Conservation (phyloP, 2,329 filamentous ascomycete species). For the Shiraia sp. region DNA sequence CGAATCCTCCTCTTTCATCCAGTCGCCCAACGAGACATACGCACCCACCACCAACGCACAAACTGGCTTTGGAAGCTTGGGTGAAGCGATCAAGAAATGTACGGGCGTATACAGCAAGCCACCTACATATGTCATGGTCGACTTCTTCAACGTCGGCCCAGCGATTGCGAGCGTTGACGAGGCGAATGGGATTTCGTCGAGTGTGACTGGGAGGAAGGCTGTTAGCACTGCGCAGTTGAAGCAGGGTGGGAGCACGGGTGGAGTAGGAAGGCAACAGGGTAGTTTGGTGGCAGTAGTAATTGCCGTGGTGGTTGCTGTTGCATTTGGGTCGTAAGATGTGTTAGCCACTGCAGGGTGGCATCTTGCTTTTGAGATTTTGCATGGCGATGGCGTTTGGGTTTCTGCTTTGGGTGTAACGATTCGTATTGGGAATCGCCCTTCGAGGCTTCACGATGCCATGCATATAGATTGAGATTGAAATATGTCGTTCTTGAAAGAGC, state of each 20-base stretch:
- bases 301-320: slow-evolving; percentile 34
- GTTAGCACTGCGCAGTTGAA: slow-evolving; percentile 24
- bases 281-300: slow-evolving; percentile 35
- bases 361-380: slow-evolving; percentile 6
- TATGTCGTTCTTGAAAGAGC: no score
- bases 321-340: slow-evolving; percentile 23
- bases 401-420: neutral
- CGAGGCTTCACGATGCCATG: no score
- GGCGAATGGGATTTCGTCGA: slow-evolving; percentile 65
- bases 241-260: slow-evolving; percentile 14
- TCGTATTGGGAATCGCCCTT: no score
- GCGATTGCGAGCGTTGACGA: slow-evolving; percentile 72
- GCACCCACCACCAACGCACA: slow-evolving; percentile 69
- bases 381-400: slow-evolving; percentile 27
- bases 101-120: slow-evolving; percentile 63
- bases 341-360: neutral
- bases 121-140: slow-evolving; percentile 76
- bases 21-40: slow-evolving; percentile 50
- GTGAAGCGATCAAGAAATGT: slow-evolving; percentile 43
- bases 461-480: no score
- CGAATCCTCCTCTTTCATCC: slow-evolving; percentile 51
- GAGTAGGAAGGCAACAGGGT: slow-evolving; percentile 17
- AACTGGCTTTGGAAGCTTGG: slow-evolving; percentile 59
- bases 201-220: slow-evolving; percentile 27
- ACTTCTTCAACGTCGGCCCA: slow-evolving; percentile 76